A percentile compares a stretch with the other conserved stretches of the same genome.
phyloP scores from a whole-genome alignment of 495 filamentous ascomycete genomes.

The Xylaria curta region DNA sequence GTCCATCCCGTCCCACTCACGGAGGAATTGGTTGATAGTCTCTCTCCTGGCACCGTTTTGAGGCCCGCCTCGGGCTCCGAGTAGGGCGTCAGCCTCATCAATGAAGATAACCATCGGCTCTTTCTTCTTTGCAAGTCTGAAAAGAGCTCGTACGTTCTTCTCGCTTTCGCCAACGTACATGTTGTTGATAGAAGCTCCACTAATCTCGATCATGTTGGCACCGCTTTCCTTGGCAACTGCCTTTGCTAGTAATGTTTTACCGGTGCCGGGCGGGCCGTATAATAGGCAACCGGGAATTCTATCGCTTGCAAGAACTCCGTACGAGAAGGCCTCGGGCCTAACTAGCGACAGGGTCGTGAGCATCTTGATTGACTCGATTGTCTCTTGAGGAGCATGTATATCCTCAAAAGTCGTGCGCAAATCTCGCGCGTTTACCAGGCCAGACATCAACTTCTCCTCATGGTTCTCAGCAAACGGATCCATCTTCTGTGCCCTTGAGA shows the following conservation, averaged over 20 bases:
- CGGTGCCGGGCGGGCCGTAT: conserved; percentile 94
- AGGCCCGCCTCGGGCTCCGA: conserved; percentile 77
- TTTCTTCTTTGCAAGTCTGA: conserved; percentile 88
- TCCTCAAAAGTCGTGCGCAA: conserved; percentile 87
- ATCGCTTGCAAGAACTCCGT: conserved; percentile 91
- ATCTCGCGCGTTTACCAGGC: conserved; percentile 79
- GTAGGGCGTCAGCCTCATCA: conserved; percentile 93
- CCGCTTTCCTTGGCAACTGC: conserved; percentile 95
- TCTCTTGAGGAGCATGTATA: conserved; percentile 80
- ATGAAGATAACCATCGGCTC: conserved; percentile 96
- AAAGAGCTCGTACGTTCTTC: conserved; percentile 95
- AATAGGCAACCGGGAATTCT: conserved; percentile 88
- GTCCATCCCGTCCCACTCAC: conserved; percentile 97
- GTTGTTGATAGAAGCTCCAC: conserved; percentile 78
- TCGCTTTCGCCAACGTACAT: conserved; percentile 97
- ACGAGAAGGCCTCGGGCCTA: conserved; percentile 92
- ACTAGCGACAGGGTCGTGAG: conserved; percentile 86
- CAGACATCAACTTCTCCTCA: conserved; percentile 82
- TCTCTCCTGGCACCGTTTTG: conserved; percentile 59
- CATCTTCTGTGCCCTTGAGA: conserved; percentile 22
- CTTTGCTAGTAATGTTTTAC: conserved; percentile 94
- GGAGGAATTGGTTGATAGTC: conserved; percentile 94
- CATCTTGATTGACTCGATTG: conserved; percentile 86
- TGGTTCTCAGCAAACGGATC: conserved; percentile 49
- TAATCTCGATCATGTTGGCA: conserved; percentile 72